phyloP scores from a whole-genome alignment of 371 early-diverging fungal species.

The Mortierella sp. region DNA sequence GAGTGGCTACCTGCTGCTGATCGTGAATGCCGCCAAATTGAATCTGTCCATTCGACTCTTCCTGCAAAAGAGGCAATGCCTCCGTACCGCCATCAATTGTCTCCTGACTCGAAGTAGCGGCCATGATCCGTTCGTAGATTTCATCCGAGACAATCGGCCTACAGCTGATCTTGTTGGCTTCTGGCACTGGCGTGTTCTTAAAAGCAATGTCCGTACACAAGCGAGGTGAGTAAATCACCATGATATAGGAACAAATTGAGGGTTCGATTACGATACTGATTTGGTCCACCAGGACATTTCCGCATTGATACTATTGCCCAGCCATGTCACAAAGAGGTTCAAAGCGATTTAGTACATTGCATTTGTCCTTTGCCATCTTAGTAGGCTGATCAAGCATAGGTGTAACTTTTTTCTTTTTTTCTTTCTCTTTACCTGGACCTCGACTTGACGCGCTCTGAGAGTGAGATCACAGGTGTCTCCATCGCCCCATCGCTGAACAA shows the following conservation, averaged over 20 bases:
- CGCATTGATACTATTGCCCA: constrained; percentile 80
- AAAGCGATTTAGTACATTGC: too few species aligned
- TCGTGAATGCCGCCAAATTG: too few species aligned
- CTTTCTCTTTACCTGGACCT: constrained; percentile 65
- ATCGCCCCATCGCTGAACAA: constrained; percentile 75
- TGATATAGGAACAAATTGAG: constrained; percentile 75
- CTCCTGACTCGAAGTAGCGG: constrained; percentile 9
- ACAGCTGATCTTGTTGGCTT: constrained; percentile 67
- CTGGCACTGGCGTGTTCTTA: constrained; percentile 56
- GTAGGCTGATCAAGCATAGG: too few species aligned
- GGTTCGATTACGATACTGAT: constrained; percentile 71
- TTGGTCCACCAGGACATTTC: constrained; percentile 54
- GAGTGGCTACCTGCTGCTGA: too few species aligned
- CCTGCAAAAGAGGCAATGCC: neutral
- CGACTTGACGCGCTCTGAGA: constrained; percentile 69
- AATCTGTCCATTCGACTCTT: too few species aligned
- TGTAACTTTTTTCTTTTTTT: too few species aligned
- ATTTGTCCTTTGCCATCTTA: too few species aligned
- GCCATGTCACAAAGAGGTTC: too few species aligned
- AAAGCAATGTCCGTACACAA: constrained; percentile 76
- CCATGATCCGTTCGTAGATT: constrained; percentile 22
- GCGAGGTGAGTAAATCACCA: constrained; percentile 74
- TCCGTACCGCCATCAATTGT: constrained; percentile 23
- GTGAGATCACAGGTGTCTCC: constrained; percentile 83
- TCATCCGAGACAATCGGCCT: constrained; percentile 69